Evolutionary conservation across 2,329 filamentous ascomycete species (phyloP), one percentile per base, ranked within the genome.

Genomic region (Gnomoniopsis smithogilvyi): DNA sequence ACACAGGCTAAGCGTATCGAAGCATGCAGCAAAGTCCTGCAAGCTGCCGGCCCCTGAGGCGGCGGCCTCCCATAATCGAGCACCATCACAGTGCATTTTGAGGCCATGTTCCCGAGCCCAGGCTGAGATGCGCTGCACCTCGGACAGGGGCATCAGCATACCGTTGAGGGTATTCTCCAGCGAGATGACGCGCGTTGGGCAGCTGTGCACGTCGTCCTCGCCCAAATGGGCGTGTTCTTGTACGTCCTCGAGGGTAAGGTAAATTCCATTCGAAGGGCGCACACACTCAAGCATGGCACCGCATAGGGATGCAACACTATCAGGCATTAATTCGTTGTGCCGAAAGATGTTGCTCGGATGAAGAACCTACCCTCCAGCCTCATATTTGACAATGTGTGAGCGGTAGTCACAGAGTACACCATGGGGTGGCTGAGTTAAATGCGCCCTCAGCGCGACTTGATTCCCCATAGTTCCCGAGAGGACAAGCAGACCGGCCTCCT

Each of bases 401-500:
- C 91, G 83, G 63, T 87, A 79, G 70, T 97, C 93, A 66, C 89
- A 91, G 10, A 97, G 76, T 6, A 97, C 84, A 8, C 84, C 83
- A 70, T 96, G 86, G 0, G 94, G 94, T 15, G 93, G 92, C 61
- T 91, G 88, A 1, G 79, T 82, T 15, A 97, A 80, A 60, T 95
- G 89, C 1, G 90, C 82, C 43, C 93, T 86, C 46, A 96, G 80
- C 0, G 89, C 88, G 19, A 97, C 79, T 72, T 96, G 92, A 74
- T 97, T 97, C 45, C 92, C 92, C 92, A 96, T 96, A 4, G 93
- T 96, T 3, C 94, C 94, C 0, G 91, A 95, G 60, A 96, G 80
- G 57, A 96, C 91, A 56, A 96, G 87, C 4, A 97, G 79, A 0
- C 84, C 89, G 8, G 85, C 86, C 67, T 92, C 88, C 66, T 96